These are phyloP conservation scores for Gaertneriomyces semiglobifer DNA, from an alignment of 192 early-diverging fungal species.

Conservation along the genomic window DNA sequence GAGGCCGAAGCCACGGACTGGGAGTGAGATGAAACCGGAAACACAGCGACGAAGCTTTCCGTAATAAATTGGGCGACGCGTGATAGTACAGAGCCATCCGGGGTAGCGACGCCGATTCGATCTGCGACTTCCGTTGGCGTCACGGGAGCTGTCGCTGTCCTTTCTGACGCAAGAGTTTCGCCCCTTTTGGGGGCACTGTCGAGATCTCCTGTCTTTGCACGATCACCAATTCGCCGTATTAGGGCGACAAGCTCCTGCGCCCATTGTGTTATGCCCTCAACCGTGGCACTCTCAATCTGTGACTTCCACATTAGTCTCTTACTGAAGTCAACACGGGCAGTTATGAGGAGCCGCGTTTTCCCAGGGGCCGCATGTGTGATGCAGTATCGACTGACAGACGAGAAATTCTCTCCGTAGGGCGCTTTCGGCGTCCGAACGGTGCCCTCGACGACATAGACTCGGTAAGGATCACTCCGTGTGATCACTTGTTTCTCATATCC, in stretches of 20 bases:
- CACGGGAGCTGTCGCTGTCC: background rate
- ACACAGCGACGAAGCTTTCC: background rate
- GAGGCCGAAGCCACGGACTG: background rate
- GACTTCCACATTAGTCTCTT: slow-evolving; percentile 38
- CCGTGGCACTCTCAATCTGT: slow-evolving; percentile 19
- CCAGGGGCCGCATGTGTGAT: slow-evolving; percentile 29
- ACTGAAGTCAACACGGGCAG: slow-evolving; percentile 29
- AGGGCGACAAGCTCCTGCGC: slow-evolving; percentile 9
- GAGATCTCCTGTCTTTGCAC: slow-evolving; percentile 1
- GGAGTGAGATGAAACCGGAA: background rate
- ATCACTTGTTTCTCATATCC: slow-evolving; percentile 13
- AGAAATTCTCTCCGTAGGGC: slow-evolving; percentile 35
- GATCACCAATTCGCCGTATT: background rate
- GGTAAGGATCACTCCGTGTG: background rate
- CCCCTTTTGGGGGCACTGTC: background rate
- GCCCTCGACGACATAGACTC: slow-evolving; percentile 25
- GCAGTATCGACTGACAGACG: slow-evolving; percentile 26
- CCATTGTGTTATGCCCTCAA: slow-evolving; percentile 17
- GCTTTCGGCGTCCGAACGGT: slow-evolving; percentile 25
- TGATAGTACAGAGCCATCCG: background rate
- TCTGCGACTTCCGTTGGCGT: background rate
- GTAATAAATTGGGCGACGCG: background rate
- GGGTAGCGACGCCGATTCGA: background rate
- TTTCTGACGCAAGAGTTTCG: background rate
- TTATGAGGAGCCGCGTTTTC: slow-evolving; percentile 29